Percentiles rank a stretch among this genome's conserved stretches.
Evolutionary conservation across 208 protist genomes (phyloP).

Genomic region (Leishmania tropica): DNA sequence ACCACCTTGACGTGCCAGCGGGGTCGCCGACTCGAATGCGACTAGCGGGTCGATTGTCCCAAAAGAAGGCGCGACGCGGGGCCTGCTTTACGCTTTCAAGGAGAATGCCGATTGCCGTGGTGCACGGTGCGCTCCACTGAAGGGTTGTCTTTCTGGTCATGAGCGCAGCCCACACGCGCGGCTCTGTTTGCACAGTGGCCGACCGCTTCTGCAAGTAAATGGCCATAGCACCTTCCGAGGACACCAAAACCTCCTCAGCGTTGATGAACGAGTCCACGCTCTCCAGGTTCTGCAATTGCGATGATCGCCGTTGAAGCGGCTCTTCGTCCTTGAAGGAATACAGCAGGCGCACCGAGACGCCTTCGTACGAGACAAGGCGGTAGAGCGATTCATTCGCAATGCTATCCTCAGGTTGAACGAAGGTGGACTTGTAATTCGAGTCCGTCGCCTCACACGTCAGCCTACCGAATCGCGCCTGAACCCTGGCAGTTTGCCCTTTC

Average conservation of each 20-base stretch:
- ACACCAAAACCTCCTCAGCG: slow-evolving; percentile 4
- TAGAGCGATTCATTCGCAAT: slow-evolving; percentile 10
- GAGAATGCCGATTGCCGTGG: slow-evolving; percentile 17
- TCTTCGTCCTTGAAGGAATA: background rate
- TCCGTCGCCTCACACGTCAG: slow-evolving; percentile 50
- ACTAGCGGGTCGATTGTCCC: slow-evolving; percentile 12
- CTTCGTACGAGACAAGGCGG: slow-evolving; percentile 37
- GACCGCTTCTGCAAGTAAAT: background rate
- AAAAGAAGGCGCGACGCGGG: slow-evolving; percentile 12
- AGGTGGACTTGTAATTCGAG: slow-evolving; percentile 24
- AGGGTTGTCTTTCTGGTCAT: background rate
- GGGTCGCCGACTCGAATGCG: slow-evolving; percentile 3
- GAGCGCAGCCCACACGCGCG: slow-evolving; percentile 3
- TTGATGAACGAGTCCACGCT: background rate
- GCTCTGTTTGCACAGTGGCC: background rate
- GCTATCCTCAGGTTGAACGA: slow-evolving; percentile 24
- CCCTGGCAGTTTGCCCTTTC: slow-evolving; percentile 26
- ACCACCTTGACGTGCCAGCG: slow-evolving; percentile 18
- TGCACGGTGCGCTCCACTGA: slow-evolving; percentile 7
- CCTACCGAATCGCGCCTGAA: slow-evolving; percentile 23
- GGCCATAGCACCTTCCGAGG: slow-evolving; percentile 12
- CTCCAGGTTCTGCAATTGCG: background rate
- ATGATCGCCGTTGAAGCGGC: background rate
- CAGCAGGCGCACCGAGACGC: slow-evolving; percentile 7
- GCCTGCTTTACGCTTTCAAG: slow-evolving; percentile 22